Evolutionary conservation across 2,329 filamentous ascomycete genomes (phyloP).

Genomic region (Trichoderma brevicompactum): DNA sequence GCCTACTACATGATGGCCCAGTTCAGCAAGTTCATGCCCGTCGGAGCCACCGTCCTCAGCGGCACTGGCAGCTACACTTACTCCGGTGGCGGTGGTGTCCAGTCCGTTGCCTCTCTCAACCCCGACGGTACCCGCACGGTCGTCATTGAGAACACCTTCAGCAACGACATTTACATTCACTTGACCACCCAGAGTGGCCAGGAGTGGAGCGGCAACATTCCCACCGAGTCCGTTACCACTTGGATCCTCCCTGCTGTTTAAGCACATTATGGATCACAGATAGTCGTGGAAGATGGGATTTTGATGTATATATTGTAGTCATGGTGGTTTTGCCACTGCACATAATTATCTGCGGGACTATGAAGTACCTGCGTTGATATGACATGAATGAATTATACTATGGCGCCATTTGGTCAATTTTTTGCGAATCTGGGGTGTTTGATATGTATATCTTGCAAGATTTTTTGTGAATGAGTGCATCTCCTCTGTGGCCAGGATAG

Average conservation of each 20-base stretch:
- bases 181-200: slow-evolving; percentile 28
- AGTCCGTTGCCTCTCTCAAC: slow-evolving; percentile 51
- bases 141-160: slow-evolving; percentile 36
- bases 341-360: slow-evolving; percentile 2
- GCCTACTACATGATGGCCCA: slow-evolving; percentile 59
- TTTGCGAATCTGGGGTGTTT: background rate
- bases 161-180: slow-evolving; percentile 29
- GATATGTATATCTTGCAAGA: background rate
- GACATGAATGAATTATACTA: background rate
- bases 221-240: slow-evolving; percentile 28
- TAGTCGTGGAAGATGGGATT: background rate
- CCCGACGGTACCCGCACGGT: slow-evolving; percentile 50
- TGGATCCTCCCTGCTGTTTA: slow-evolving; percentile 30
- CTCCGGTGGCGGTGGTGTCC: slow-evolving; percentile 42
- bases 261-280: background rate
- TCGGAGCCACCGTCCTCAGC: slow-evolving; percentile 47
- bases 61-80: slow-evolving; percentile 45
- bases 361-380: background rate
- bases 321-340: background rate
- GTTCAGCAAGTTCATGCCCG: slow-evolving; percentile 53
- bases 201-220: slow-evolving; percentile 30
- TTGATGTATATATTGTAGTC: slow-evolving; percentile 20
- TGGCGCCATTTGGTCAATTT: background rate
- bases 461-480: too few relatives aligned
- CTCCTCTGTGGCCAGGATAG: too few relatives aligned